Evolutionary conservation across 108 stramenopile species (phyloP).

Genomic region (Bacterosira constricta): DNA sequence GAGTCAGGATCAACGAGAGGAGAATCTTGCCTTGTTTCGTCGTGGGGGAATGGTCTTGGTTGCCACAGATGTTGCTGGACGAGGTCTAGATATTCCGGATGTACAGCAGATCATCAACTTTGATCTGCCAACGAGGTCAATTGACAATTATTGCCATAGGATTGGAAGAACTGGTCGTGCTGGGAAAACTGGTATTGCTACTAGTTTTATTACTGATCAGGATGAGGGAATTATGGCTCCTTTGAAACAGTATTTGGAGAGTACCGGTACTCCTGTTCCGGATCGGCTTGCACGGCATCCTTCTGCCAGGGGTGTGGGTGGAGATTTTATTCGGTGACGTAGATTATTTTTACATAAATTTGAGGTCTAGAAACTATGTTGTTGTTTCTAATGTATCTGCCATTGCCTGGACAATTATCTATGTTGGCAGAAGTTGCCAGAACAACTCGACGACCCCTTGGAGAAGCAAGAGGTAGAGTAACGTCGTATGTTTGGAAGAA

Average conservation of each 20-base stretch:
- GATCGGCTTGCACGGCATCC: conserved; percentile 79
- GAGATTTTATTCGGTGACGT: conserved; percentile 24
- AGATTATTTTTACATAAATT: background rate
- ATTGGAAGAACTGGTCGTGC: conserved; percentile 99
- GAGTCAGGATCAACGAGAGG: conserved; percentile 97
- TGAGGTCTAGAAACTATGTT: background rate
- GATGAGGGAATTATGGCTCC: conserved; percentile 93
- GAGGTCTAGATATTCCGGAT: conserved; percentile 96
- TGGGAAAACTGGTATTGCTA: conserved; percentile 93
- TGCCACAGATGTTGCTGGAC: conserved; percentile 97
- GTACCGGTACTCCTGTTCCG: conserved; percentile 76
- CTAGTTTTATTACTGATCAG: conserved; percentile 91
- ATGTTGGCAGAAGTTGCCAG: conserved; percentile 58
- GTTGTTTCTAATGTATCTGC: background rate
- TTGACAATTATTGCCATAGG: conserved; percentile 96
- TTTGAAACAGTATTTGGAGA: conserved; percentile 80
- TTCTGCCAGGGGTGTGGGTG: conserved; percentile 47
- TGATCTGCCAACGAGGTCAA: conserved; percentile 89
- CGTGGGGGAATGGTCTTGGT: conserved; percentile 79
- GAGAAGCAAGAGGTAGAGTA: too few species aligned
- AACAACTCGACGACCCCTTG: conserved; percentile 34
- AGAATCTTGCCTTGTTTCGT: conserved; percentile 87
- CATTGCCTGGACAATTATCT: conserved; percentile 47
- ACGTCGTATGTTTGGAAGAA: too few species aligned
- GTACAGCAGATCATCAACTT: conserved; percentile 97